Evolutionary conservation across 2,329 filamentous ascomycete species (phyloP).

Genomic region (Nannizziopsis arthrosporioides): DNA sequence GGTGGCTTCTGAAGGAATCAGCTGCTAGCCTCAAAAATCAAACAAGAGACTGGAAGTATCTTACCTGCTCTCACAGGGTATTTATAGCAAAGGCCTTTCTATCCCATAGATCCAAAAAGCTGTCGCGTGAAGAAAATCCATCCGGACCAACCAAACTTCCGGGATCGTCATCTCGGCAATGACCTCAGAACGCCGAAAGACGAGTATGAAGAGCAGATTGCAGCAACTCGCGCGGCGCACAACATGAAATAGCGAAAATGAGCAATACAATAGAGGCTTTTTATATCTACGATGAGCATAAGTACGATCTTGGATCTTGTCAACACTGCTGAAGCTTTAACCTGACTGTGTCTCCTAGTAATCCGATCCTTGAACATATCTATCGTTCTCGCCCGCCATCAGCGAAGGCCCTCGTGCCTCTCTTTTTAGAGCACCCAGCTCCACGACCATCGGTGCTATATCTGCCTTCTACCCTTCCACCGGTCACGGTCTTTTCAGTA

Average conservation of each 20-base stretch:
- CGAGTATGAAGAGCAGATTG: background rate
- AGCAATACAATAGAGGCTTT: slow-evolving; percentile 84
- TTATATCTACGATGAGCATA: slow-evolving; percentile 93
- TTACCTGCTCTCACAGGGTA: too few species aligned
- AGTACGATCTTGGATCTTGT: slow-evolving; percentile 43
- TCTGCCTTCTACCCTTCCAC: slow-evolving; percentile 66
- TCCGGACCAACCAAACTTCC: background rate
- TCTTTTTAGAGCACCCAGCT: slow-evolving; percentile 70
- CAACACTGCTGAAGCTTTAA: slow-evolving; percentile 3
- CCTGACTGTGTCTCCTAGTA: slow-evolving; percentile 41
- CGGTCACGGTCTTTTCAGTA: slow-evolving; percentile 79
- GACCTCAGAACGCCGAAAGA: slow-evolving; percentile 16
- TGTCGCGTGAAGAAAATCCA: background rate
- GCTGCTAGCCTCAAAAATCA: too few species aligned
- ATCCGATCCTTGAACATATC: slow-evolving; percentile 73
- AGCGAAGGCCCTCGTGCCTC: slow-evolving; percentile 62
- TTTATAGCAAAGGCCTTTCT: too few species aligned
- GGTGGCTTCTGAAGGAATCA: background rate
- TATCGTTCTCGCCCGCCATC: slow-evolving; percentile 74
- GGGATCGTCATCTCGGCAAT: background rate
- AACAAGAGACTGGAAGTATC: too few species aligned
- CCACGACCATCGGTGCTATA: slow-evolving; percentile 82
- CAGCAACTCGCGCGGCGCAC: background rate
- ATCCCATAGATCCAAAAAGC: too few species aligned
- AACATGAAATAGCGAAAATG: slow-evolving; percentile 42